Evolutionary conservation across 2,329 filamentous ascomycete species (phyloP).

Genomic region (Diaporthe australafricana): DNA sequence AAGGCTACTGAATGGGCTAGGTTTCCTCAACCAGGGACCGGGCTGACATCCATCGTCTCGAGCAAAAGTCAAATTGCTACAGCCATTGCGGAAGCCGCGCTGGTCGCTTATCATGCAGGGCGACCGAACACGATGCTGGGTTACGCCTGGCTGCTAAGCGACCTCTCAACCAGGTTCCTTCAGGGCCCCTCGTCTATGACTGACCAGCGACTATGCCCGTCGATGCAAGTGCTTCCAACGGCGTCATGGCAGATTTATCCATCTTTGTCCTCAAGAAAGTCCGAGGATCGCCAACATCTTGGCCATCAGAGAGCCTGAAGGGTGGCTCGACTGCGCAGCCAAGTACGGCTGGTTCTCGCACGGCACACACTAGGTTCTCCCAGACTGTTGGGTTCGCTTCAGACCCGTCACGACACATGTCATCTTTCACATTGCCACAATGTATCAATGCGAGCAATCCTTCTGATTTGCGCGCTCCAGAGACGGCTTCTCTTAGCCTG

Average conservation of each 20-base stretch:
- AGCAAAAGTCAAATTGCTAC: not conserved
- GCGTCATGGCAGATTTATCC: not conserved
- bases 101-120: not conserved
- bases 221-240: not conserved
- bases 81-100: not conserved
- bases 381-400: slow-evolving; percentile 10
- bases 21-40: not conserved
- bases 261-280: not conserved
- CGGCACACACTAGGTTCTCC: not conserved
- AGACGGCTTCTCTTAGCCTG: not conserved
- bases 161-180: slow-evolving; percentile 9
- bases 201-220: not conserved
- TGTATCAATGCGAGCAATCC: slow-evolving; percentile 4
- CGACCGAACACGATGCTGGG: slow-evolving; percentile 1
- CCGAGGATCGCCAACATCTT: not conserved
- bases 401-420: not conserved
- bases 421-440: not conserved
- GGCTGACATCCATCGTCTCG: not conserved
- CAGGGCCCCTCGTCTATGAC: not conserved
- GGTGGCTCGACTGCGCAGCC: not conserved
- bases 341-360: not conserved
- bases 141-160: slow-evolving; percentile 12
- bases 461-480: not conserved
- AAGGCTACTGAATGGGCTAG: not conserved
- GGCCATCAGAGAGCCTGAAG: not conserved